Evolutionary conservation across 331 rosid species (phyloP).

Genomic region (Telfairia occidentalis): DNA sequence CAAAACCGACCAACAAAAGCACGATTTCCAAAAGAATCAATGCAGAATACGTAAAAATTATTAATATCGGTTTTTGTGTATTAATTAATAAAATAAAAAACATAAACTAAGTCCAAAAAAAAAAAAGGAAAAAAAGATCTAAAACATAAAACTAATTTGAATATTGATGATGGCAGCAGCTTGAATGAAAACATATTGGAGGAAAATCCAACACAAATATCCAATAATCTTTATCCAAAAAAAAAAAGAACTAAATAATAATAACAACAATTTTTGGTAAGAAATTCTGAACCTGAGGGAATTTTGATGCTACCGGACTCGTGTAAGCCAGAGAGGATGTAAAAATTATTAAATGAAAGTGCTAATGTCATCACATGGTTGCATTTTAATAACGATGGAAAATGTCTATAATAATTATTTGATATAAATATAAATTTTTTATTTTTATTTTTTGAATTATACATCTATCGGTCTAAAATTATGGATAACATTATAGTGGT

Average conservation of each 20-base stretch:
- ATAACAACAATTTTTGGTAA: background rate
- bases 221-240: background rate
- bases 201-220: conserved; percentile 11
- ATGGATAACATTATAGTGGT: too few species aligned
- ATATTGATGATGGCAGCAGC: background rate
- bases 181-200: background rate
- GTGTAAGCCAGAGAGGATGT: conserved; percentile 10
- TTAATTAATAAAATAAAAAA: too few species aligned
- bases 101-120: too few species aligned
- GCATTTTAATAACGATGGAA: too few species aligned
- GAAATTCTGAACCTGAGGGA: background rate
- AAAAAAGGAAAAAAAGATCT: too few species aligned
- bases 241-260: background rate
- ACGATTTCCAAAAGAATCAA: background rate
- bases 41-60: background rate
- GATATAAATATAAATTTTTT: too few species aligned
- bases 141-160: background rate
- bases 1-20: background rate
- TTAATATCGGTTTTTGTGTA: background rate
- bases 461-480: too few species aligned
- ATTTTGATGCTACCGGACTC: background rate
- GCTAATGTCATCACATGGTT: too few species aligned
- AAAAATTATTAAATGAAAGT: too few species aligned
- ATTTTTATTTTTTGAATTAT: too few species aligned
- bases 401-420: too few species aligned